phyloP scores from a whole-genome alignment of 2,329 filamentous ascomycete genomes.

The Malbranchea zuffiana region DNA sequence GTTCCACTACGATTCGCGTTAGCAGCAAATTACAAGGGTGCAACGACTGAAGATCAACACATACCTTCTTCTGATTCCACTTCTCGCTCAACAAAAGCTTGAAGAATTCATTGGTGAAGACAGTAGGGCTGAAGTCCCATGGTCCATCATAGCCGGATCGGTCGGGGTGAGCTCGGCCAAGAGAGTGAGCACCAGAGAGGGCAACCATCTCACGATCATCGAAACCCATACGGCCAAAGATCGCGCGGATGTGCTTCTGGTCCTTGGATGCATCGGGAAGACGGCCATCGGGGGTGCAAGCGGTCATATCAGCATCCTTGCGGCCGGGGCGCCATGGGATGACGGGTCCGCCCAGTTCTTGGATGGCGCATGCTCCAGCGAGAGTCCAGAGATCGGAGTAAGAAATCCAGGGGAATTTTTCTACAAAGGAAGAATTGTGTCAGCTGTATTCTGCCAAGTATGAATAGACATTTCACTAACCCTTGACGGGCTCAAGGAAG shows the following conservation, averaged over 20 bases:
- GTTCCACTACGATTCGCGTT: conserved; percentile 49
- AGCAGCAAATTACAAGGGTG: neutral
- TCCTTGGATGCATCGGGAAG: conserved; percentile 72
- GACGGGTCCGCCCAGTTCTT: conserved; percentile 85
- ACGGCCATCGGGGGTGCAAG: conserved; percentile 89
- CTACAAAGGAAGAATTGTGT: conserved; percentile 26
- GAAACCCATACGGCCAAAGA: conserved; percentile 97
- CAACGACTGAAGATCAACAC: conserved; percentile 1
- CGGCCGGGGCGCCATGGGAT: conserved; percentile 87
- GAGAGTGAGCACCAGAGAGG: conserved; percentile 70
- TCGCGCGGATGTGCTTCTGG: conserved; percentile 70
- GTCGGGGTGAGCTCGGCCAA: conserved; percentile 81
- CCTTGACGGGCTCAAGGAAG: conserved; percentile 86
- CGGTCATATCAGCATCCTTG: conserved; percentile 62
- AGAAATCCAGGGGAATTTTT: conserved; percentile 84
- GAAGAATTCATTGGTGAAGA: conserved; percentile 93
- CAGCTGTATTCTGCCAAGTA: neutral
- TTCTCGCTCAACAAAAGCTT: conserved; percentile 79
- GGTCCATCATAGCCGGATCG: conserved; percentile 80
- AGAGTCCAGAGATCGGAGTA: conserved; percentile 98
- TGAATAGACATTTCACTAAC: conserved; percentile 34
- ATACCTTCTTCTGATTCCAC: conserved; percentile 67
- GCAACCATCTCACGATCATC: conserved; percentile 95
- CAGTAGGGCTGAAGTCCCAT: conserved; percentile 85
- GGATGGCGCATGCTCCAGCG: conserved; percentile 69